A percentile compares a stretch with the other conserved stretches of the same genome.
Evolutionary conservation across 2,329 filamentous ascomycete genomes (phyloP).

Genomic region (Byssoonygena ceratinophila): DNA sequence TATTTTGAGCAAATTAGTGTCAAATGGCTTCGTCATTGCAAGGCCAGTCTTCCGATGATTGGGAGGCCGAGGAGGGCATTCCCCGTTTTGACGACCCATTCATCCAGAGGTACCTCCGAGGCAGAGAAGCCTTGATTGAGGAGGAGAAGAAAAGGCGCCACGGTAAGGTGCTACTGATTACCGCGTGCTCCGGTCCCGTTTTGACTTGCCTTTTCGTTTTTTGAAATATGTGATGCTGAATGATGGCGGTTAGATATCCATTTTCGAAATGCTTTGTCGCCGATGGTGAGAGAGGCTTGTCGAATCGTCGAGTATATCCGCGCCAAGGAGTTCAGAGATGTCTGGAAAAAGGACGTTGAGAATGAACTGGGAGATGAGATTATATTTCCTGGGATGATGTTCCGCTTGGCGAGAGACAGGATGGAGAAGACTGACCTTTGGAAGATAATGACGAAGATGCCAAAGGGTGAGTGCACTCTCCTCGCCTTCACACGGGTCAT

Average conservation of each 20-base stretch:
- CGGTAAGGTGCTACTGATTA: slow-evolving; percentile 40
- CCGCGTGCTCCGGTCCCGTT: neutral
- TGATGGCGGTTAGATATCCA: slow-evolving; percentile 19
- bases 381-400: slow-evolving; percentile 85
- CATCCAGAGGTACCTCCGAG: slow-evolving; percentile 68
- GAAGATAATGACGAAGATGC: slow-evolving; percentile 78
- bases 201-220: neutral
- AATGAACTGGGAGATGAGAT: slow-evolving; percentile 51
- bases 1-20: neutral
- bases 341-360: slow-evolving; percentile 70
- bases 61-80: slow-evolving; percentile 35
- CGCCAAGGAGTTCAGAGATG: slow-evolving; percentile 58
- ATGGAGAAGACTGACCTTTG: slow-evolving; percentile 80
- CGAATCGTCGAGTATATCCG: slow-evolving; percentile 71
- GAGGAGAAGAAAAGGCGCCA: slow-evolving; percentile 76
- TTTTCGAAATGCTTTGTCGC: slow-evolving; percentile 51
- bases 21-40: neutral
- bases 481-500: neutral
- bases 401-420: slow-evolving; percentile 66
- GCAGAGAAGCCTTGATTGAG: slow-evolving; percentile 62
- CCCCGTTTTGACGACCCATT: slow-evolving; percentile 56
- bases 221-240: neutral
- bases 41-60: slow-evolving; percentile 14
- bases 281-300: slow-evolving; percentile 65
- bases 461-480: slow-evolving; percentile 53